Evolutionary conservation across 371 early-diverging fungal species (phyloP).

Genomic region (Thermomucor indicae-seudaticae): DNA sequence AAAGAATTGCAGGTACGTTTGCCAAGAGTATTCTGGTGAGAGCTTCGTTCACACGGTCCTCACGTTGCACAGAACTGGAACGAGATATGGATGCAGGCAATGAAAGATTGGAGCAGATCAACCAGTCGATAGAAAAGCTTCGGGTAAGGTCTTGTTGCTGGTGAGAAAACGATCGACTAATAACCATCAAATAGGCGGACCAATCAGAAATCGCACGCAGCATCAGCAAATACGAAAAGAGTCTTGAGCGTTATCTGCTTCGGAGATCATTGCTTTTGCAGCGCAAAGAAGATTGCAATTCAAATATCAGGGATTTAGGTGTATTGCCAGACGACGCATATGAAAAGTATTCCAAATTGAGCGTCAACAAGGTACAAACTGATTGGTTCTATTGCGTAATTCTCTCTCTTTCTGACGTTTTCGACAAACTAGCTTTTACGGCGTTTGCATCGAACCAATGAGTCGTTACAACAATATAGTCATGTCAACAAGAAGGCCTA

Average conservation of each 20-base stretch:
- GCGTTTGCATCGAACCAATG: slow-evolving; percentile 79
- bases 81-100: slow-evolving; percentile 30
- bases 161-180: background rate
- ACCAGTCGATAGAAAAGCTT: slow-evolving; percentile 49
- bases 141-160: slow-evolving; percentile 36
- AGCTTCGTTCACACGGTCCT: background rate
- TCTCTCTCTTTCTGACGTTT: background rate
- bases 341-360: slow-evolving; percentile 56
- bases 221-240: slow-evolving; percentile 52
- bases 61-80: slow-evolving; percentile 26
- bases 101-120: slow-evolving; percentile 34
- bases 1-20: slow-evolving; percentile 21
- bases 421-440: slow-evolving; percentile 50
- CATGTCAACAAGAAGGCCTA: slow-evolving; percentile 98
- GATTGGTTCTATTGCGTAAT: background rate
- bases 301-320: slow-evolving; percentile 92
- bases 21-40: too few species aligned
- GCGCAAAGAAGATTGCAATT: slow-evolving; percentile 83
- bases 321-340: slow-evolving; percentile 95
- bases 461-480: slow-evolving; percentile 78
- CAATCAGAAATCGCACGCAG: slow-evolving; percentile 17
- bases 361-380: slow-evolving; percentile 52
- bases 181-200: slow-evolving; percentile 12
- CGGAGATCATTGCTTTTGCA: slow-evolving; percentile 72
- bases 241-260: slow-evolving; percentile 72